phyloP scores from a whole-genome alignment of 352 stramenopile species.

The Discostella stelligera region DNA sequence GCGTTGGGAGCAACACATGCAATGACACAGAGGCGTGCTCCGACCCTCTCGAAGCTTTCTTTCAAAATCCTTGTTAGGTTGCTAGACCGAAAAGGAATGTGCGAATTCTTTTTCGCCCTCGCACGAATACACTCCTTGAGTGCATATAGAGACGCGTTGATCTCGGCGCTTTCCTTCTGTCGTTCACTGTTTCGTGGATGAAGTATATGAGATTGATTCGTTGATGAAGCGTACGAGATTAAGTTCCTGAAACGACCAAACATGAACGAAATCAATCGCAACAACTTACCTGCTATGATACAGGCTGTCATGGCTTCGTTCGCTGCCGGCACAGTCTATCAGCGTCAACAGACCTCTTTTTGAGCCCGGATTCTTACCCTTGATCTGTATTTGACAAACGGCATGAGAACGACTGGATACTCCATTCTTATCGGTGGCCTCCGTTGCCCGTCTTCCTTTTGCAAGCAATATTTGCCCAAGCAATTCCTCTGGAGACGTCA shows the following conservation, averaged over 20 bases:
- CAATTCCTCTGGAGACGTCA: slow-evolving; percentile 80
- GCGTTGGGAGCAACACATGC: slow-evolving; percentile 58
- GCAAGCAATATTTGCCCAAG: slow-evolving; percentile 79
- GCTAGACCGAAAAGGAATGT: slow-evolving; percentile 49
- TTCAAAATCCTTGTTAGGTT: slow-evolving; percentile 59
- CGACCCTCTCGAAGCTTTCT: slow-evolving; percentile 54
- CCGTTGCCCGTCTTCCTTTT: slow-evolving; percentile 83
- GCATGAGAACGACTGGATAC: slow-evolving; percentile 37
- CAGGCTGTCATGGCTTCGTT: slow-evolving; percentile 56
- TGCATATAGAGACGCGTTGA: slow-evolving; percentile 59
- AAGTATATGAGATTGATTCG: not conserved
- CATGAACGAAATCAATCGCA: not conserved
- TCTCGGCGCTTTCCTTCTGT: slow-evolving; percentile 61
- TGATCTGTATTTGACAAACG: slow-evolving; percentile 41
- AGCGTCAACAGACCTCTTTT: slow-evolving; percentile 57
- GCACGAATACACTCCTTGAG: slow-evolving; percentile 63
- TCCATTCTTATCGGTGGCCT: slow-evolving; percentile 76
- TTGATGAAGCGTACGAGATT: not conserved
- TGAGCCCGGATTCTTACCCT: slow-evolving; percentile 15
- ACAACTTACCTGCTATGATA: slow-evolving; percentile 46
- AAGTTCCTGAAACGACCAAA: not conserved
- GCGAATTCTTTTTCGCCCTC: slow-evolving; percentile 33
- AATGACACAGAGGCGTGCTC: slow-evolving; percentile 56
- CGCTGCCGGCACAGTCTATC: slow-evolving; percentile 65
- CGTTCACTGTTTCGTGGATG: slow-evolving; percentile 17